Percentiles rank a stretch among this genome's conserved stretches.
Conservation (phyloP, 1,284 basidiomycete genomes). For the Amylostereum areolatum region DNA sequence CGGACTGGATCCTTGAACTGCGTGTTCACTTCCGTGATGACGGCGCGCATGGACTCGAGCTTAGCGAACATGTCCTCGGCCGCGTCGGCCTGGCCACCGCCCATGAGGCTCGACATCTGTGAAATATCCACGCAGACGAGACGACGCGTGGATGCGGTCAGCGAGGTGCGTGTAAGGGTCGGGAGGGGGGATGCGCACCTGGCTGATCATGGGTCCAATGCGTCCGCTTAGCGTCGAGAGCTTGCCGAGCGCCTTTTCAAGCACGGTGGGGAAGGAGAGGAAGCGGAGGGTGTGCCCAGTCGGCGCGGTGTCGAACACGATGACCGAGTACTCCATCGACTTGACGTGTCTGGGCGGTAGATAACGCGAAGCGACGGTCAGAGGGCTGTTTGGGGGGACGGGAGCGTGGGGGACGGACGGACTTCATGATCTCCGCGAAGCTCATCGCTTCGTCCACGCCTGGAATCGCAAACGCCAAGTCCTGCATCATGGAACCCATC, state of each 20-base stretch:
- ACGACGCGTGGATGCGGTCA: not conserved
- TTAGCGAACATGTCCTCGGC: constrained; percentile 99
- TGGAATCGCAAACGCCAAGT: constrained; percentile 97
- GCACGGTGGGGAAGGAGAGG: constrained; percentile 94
- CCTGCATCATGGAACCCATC: constrained; percentile 99
- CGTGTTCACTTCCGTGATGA: constrained; percentile 98
- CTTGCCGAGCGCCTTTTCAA: constrained; percentile 97
- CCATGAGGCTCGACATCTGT: constrained; percentile 91
- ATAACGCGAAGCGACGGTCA: not conserved
- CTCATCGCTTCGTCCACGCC: constrained; percentile 99
- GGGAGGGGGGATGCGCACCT: constrained; percentile 39
- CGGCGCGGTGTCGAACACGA: constrained; percentile 98
- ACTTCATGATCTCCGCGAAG: constrained; percentile 99
- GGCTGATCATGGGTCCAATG: constrained; percentile 96
- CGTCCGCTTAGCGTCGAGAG: constrained; percentile 86
- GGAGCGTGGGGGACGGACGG: constrained; percentile 20
- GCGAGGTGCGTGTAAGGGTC: not conserved
- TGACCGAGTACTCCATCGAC: constrained; percentile 99
- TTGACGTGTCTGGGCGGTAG: constrained; percentile 79
- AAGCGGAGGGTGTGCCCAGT: constrained; percentile 98
- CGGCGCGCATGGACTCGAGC: constrained; percentile 92
- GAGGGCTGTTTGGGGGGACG: not conserved
- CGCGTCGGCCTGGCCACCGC: constrained; percentile 74
- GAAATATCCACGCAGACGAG: not conserved
- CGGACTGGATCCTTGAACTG: constrained; percentile 98